Evolutionary conservation across 2,329 filamentous ascomycete genomes (phyloP), one percentile per base, ranked within the genome.

Genomic region (Incumbomyces lentus): DNA sequence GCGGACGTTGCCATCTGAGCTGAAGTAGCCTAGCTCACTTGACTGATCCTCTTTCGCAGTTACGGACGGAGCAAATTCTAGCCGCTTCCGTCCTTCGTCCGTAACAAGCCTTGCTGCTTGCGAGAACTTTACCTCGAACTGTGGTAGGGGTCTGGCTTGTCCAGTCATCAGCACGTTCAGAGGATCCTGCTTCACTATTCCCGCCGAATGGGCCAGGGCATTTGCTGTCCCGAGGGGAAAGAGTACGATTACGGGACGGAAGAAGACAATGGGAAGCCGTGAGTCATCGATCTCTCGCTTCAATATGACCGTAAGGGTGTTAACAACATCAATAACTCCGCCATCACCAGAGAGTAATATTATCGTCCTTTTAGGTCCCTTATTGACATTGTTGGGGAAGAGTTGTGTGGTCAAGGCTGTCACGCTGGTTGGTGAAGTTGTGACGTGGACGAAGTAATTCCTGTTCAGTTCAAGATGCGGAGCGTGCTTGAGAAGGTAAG

Each of bases 301-400:
- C 11, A 58, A 49, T 3, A 47, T 48, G 33, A 32, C 48, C 52
- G 61, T 39, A 58, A 83, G 70, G 2, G 75, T 76, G 59, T 95
- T 93, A 49, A 95, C 70, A 1, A 92, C 69, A 56, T 96, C 90
- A 14, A 88, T 75, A 2, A 94, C 64, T 5, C 88, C 90, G 12
- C 90, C 90, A 62, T 96, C 90, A 6, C 90, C 90, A 40, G 84
- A 90, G 4, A 95, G 72, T 11, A 96, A 73, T 26, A 95, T 66
- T 19, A 95, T 72, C 0, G 81, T 80, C 59, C 81, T 76, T 11
- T 61, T 55, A 4, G 65, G 53, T 1, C 70, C 70, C 43, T 64
- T 46, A 47, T 69, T 70, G 12, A 78, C 78, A 32, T 61, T 59
- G 1, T 69, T 65, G 11, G 76, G 63, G 51, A 81, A 66, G 17